Conservation (phyloP, 176 grass and related monocot species). For the Hyparrhenia diplandra region DNA sequence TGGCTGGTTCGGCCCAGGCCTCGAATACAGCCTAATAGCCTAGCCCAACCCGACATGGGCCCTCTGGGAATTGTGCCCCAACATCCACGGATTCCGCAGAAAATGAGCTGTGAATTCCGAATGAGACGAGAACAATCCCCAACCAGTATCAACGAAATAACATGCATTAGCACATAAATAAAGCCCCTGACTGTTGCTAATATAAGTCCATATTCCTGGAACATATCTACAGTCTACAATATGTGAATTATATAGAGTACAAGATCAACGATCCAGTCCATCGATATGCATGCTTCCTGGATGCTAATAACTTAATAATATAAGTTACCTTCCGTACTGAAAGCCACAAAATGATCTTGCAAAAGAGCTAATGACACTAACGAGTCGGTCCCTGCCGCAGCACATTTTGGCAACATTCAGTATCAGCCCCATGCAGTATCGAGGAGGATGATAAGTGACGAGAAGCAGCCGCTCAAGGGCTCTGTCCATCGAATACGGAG, state of each 20-base stretch:
- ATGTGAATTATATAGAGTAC: too few species aligned
- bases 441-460: not conserved
- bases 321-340: not conserved
- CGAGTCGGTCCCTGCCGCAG: not conserved
- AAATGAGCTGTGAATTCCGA: not conserved
- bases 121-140: not conserved
- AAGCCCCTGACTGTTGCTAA: too few species aligned
- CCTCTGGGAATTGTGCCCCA: not conserved
- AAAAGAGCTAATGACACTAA: not conserved
- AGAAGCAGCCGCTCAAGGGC: not conserved
- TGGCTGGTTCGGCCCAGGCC: not conserved
- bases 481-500: too few species aligned
- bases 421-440: not conserved
- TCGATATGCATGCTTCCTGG: too few species aligned
- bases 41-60: not conserved
- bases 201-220: too few species aligned
- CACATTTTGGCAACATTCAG: not conserved
- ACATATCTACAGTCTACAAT: too few species aligned
- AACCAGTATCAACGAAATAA: not conserved
- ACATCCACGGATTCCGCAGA: not conserved
- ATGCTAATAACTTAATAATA: too few species aligned
- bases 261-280: too few species aligned
- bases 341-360: not conserved
- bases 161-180: not conserved
- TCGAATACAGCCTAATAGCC: not conserved